phyloP scores from a whole-genome alignment of 2,329 filamentous ascomycete species.

The Aspergillus spinulosporus region DNA sequence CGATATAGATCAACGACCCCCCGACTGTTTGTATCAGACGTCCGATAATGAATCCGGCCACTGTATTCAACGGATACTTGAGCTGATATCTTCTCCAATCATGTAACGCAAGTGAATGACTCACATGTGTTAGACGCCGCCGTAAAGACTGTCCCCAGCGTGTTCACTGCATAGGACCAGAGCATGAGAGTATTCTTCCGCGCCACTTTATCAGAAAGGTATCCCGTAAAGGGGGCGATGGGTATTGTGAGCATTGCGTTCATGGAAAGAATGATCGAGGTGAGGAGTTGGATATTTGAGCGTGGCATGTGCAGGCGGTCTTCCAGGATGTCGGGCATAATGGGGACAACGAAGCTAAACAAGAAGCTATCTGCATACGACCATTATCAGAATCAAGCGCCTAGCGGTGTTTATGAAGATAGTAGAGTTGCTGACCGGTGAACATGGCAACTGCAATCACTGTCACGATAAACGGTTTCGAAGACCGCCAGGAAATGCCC shows the following conservation, averaged over 20 bases:
- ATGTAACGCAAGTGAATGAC: not conserved
- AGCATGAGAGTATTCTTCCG: not conserved
- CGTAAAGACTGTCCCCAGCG: not conserved
- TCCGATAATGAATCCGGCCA: not conserved
- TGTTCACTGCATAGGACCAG: not conserved
- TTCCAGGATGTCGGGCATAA: not conserved
- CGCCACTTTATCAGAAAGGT: not conserved
- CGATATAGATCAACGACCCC: not conserved
- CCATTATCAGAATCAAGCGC: no score
- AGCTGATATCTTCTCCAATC: no score
- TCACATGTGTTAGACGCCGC: not conserved
- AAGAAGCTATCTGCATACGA: not conserved
- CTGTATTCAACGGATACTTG: not conserved
- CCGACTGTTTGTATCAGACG: not conserved
- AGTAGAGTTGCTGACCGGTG: not conserved
- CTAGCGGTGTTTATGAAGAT: no score
- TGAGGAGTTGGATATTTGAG: not conserved
- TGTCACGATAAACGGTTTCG: not conserved
- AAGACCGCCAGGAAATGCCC: not conserved
- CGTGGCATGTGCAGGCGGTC: not conserved
- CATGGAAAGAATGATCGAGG: not conserved
- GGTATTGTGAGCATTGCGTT: not conserved
- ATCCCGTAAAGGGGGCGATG: not conserved
- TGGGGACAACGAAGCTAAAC: slow-evolving; percentile 1
- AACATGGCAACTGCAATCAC: not conserved